Percentiles rank a stretch among this genome's conserved stretches.
phyloP scores from a whole-genome alignment of 1,139 yeast genomes.

The Saccharomyces hybrid region DNA sequence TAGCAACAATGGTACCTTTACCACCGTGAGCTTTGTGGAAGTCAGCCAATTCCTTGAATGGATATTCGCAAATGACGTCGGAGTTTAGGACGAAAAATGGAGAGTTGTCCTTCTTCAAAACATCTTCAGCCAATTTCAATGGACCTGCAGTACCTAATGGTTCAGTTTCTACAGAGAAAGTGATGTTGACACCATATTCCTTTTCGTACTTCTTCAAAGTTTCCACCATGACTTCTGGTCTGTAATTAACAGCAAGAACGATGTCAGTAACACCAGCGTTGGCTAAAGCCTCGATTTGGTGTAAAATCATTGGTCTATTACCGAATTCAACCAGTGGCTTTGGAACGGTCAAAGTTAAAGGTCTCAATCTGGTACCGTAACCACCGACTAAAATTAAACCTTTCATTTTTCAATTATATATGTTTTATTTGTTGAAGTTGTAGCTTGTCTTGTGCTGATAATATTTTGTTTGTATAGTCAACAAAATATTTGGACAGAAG shows the following conservation, averaged over 20 bases:
- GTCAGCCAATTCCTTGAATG: slow-evolving; percentile 82
- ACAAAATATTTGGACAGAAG: background rate
- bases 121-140: slow-evolving; percentile 89
- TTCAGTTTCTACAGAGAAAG: slow-evolving; percentile 98
- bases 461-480: background rate
- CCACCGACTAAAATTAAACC: slow-evolving; percentile 99
- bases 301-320: slow-evolving; percentile 94
- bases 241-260: slow-evolving; percentile 96
- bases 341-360: slow-evolving; percentile 92
- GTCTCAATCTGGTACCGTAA: slow-evolving; percentile 99
- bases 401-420: slow-evolving; percentile 50
- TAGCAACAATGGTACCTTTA: slow-evolving; percentile 96
- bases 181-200: slow-evolving; percentile 88
- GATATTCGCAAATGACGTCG: slow-evolving; percentile 97
- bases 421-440: slow-evolving; percentile 1
- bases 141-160: slow-evolving; percentile 99
- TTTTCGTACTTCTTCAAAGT: slow-evolving; percentile 90
- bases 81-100: slow-evolving; percentile 98
- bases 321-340: slow-evolving; percentile 98
- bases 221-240: slow-evolving; percentile 98
- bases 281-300: slow-evolving; percentile 97
- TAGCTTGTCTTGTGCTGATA: background rate
- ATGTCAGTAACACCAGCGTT: slow-evolving; percentile 98
- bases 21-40: slow-evolving; percentile 97
- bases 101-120: slow-evolving; percentile 85